phyloP scores from a whole-genome alignment of 345 rosid species.

The Citrus cavaleriei region DNA sequence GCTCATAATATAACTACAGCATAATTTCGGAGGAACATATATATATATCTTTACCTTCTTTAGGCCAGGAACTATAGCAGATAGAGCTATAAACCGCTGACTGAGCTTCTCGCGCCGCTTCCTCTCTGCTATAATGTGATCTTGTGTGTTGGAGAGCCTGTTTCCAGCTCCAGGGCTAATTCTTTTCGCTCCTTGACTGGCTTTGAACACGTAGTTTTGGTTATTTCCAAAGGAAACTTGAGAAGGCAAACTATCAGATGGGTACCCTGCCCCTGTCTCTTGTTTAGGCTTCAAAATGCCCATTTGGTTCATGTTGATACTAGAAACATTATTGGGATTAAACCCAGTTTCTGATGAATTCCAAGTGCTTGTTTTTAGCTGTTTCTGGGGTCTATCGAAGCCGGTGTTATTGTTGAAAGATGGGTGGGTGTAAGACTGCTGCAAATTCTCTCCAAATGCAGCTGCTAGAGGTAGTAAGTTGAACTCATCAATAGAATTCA shows the following conservation, averaged over 20 bases:
- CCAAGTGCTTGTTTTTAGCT: constrained; percentile 35
- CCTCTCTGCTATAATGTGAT: constrained; percentile 69
- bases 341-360: constrained; percentile 25
- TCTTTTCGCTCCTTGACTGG: constrained; percentile 28
- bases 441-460: constrained; percentile 43
- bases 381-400: constrained; percentile 37
- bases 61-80: constrained; percentile 65
- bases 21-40: not conserved
- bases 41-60: constrained; percentile 42
- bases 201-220: constrained; percentile 34
- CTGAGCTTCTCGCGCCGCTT: constrained; percentile 70
- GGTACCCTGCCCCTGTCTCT: constrained; percentile 18
- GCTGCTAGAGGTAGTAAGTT: constrained; percentile 32
- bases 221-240: constrained; percentile 25
- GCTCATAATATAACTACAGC: not conserved
- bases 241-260: constrained; percentile 22
- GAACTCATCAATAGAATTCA: constrained; percentile 41
- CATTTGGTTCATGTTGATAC: constrained; percentile 26
- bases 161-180: constrained; percentile 18
- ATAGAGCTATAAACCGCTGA: constrained; percentile 56
- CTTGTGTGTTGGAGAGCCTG: constrained; percentile 42
- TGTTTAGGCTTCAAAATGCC: constrained; percentile 41
- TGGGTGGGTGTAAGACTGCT: constrained; percentile 17
- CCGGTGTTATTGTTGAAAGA: constrained; percentile 10
- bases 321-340: constrained; percentile 28